Evolutionary conservation across 108 stramenopile species (phyloP), one percentile per base, ranked within the genome.

Genomic region (Conticribra weissflogii): DNA sequence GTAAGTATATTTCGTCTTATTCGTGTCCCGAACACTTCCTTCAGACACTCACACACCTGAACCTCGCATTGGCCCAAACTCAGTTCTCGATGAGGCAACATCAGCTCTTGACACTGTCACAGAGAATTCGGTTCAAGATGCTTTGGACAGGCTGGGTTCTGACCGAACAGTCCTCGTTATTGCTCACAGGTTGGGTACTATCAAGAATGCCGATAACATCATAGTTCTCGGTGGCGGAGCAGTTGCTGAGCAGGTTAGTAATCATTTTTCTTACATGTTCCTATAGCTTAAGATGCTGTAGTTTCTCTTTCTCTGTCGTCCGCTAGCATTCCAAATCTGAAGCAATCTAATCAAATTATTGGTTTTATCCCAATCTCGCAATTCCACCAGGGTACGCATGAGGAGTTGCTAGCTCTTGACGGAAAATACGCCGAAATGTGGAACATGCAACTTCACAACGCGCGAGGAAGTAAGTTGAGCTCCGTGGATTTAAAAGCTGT

Each of bases 101-200:
- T 84, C 76, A 15, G 84, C 88, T 15, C 75, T 87, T 28, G 97
- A 98, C 78, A 90, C 90, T 23, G 30, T 96, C 8, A 93, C 92
- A 5, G 97, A 98, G 70, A 86, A 82, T 32, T 83, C 83, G 22
- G 93, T 98, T 17, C 97, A 99, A 70, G 96, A 99, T 64, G 98
- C 98, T 19, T 84, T 99, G 25, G 97, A 99, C 83, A 76, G 86
- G 19, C 75, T 98, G 32, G 92, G 91, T 18, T 71, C 67, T 17
- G 81, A 96, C 27, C 75, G 98, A 4, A 99, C 98, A 9, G 88
- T 89, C 18, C 47, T 99, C 36, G 94, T 98, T n/a, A 98, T 99
- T 78, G 98, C 98, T 0, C 98, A 99, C 78, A 81, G 98, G 54
- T 72, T 99, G 12, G 94, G 96, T 29, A 99, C 98, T 14, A 93